Percentiles rank a stretch among this genome's conserved stretches.
These are phyloP conservation scores for Avena eriantha DNA, from an alignment of 176 grass and related monocot species.

Conservation along the genomic window DNA sequence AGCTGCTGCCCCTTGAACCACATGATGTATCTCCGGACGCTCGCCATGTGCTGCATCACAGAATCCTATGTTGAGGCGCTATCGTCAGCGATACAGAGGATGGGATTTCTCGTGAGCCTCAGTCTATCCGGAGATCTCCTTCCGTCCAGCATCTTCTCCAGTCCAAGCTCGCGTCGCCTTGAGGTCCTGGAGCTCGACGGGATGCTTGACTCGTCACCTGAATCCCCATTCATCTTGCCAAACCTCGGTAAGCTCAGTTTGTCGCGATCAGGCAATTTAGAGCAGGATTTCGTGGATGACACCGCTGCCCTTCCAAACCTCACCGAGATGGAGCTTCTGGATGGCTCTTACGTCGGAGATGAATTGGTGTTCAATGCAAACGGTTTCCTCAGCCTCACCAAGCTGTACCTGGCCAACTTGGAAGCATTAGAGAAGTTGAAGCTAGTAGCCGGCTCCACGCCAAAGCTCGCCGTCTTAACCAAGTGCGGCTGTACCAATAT, in stretches of 20 bases:
- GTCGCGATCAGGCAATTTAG: neutral
- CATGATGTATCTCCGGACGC: neutral
- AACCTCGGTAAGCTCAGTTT: neutral
- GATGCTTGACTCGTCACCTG: neutral
- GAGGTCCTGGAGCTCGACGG: neutral
- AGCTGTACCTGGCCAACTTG: neutral
- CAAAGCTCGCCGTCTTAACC: neutral
- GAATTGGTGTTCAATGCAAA: neutral
- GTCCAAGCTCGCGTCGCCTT: neutral
- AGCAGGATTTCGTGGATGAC: neutral
- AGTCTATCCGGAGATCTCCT: neutral
- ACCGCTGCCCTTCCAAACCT: neutral
- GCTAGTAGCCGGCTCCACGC: neutral
- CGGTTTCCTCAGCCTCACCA: neutral
- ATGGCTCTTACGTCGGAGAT: neutral
- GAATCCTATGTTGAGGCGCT: neutral
- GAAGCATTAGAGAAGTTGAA: neutral
- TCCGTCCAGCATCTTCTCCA: neutral
- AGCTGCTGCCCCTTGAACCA: neutral
- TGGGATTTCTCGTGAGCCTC: neutral
- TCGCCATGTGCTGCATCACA: neutral
- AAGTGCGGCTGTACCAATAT: neutral
- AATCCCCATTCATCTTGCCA: neutral
- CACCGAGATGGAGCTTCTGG: neutral
- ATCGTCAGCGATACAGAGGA: neutral